Percentiles rank a stretch among this genome's conserved stretches.
These are phyloP conservation scores for Spencermartinsiella europaea DNA, from an alignment of 805 yeast genomes.

Conservation along the genomic window DNA sequence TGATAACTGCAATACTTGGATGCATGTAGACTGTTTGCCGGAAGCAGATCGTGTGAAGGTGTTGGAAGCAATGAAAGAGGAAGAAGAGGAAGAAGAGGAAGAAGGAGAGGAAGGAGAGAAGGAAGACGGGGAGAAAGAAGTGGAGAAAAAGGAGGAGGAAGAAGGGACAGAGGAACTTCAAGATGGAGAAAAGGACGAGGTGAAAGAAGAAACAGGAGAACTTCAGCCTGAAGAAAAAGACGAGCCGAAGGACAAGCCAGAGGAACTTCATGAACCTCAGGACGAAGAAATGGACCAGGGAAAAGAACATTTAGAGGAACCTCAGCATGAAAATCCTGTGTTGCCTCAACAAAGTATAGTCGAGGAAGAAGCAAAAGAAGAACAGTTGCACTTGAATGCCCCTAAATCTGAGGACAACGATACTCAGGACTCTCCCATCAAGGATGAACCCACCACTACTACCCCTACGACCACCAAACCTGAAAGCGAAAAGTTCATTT, in stretches of 20 bases:
- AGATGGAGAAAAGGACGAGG: constrained; percentile 1
- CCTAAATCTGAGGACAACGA: too few relatives aligned
- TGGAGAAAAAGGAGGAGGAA: background rate
- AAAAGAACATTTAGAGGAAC: constrained; percentile 2
- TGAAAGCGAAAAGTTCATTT: background rate
- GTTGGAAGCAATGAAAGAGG: background rate
- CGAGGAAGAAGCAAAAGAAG: background rate
- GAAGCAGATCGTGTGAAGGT: constrained; percentile 4
- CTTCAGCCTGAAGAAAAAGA: background rate
- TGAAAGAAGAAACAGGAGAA: background rate
- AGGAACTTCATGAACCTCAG: constrained; percentile 3
- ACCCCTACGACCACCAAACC: too few relatives aligned
- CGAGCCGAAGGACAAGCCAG: constrained; percentile 3
- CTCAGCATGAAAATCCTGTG: background rate
- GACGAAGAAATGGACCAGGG: constrained; percentile 1
- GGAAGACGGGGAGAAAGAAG: constrained; percentile 5
- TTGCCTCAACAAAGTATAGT: too few relatives aligned
- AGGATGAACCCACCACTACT: too few relatives aligned
- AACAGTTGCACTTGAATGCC: background rate
- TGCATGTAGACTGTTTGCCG: constrained; percentile 35
- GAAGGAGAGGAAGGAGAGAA: constrained; percentile 9
- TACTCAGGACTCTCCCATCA: too few relatives aligned
- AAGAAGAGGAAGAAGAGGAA: constrained; percentile 8
- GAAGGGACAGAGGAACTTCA: background rate
- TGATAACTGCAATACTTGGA: constrained; percentile 37